These are phyloP conservation scores for Clitopilus hobsonii DNA, from an alignment of 768 basidiomycete species.

Conservation along the genomic window DNA sequence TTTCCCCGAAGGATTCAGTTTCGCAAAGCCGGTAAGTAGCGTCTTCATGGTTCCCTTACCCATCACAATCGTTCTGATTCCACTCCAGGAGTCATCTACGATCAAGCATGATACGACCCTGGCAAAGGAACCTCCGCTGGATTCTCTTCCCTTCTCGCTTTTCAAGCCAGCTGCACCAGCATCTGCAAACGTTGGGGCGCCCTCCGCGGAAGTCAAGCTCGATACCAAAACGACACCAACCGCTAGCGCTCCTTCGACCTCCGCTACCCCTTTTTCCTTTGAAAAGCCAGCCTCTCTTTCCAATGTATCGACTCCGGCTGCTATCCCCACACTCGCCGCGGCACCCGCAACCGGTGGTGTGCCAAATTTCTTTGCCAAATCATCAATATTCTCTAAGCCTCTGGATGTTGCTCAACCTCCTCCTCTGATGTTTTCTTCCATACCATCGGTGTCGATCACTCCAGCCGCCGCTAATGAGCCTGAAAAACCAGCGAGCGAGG, in stretches of 20 bases:
- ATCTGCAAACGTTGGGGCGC: slow-evolving; percentile 12
- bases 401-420: slow-evolving; percentile 22
- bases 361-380: slow-evolving; percentile 64
- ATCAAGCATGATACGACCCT: slow-evolving; percentile 33
- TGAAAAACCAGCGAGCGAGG: not conserved
- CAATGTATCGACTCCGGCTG: not conserved
- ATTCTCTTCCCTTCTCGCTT: slow-evolving; percentile 62
- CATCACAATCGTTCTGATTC: slow-evolving; percentile 1
- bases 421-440: slow-evolving; percentile 16
- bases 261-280: not conserved
- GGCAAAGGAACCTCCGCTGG: slow-evolving; percentile 65
- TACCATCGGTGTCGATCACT: not conserved
- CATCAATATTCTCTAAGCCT: slow-evolving; percentile 40
- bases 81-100: slow-evolving; percentile 22
- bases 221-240: not conserved
- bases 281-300: not conserved
- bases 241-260: not conserved
- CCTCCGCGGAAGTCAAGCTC: not conserved
- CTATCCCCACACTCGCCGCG: not conserved
- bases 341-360: slow-evolving; percentile 23
- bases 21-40: slow-evolving; percentile 55
- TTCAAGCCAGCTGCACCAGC: slow-evolving; percentile 24
- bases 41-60: not conserved
- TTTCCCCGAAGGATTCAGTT: slow-evolving; percentile 60
- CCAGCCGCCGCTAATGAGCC: not conserved